Conservation (phyloP, 225 moss, liverwort and hornwort species). For the Pseudoscleropodium purum region DNA sequence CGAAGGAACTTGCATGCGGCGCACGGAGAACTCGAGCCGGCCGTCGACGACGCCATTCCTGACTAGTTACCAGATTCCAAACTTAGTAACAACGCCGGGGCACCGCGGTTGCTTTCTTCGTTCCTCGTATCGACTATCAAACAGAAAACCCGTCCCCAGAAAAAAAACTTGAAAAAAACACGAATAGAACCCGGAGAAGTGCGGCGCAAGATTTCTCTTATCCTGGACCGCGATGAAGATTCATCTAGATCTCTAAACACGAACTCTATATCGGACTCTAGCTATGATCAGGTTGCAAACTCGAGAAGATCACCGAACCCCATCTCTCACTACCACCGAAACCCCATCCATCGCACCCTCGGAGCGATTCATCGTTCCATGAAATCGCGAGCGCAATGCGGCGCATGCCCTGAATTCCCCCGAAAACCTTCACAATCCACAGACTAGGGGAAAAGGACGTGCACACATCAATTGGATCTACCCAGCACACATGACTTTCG, state of each 20-base stretch:
- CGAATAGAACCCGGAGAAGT: not conserved
- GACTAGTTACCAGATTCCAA: conserved; percentile 25
- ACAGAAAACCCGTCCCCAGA: not conserved
- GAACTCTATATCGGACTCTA: not conserved
- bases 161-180: not conserved
- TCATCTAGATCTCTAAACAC: not conserved
- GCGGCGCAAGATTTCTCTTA: not conserved
- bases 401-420: not conserved
- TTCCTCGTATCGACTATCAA: not conserved
- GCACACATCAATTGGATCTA: not conserved
- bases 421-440: not conserved
- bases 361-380: not conserved
- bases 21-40: conserved; percentile 75
- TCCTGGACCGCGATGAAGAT: not conserved
- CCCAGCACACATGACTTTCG: not conserved
- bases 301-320: not conserved
- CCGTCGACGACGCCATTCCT: conserved; percentile 84
- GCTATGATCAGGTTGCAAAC: not conserved
- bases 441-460: not conserved
- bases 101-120: not conserved
- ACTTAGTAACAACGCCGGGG: not conserved
- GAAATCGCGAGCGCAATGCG: not conserved
- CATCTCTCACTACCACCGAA: not conserved
- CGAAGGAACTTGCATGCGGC: conserved; percentile 97
- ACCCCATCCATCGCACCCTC: not conserved